Evolutionary conservation across 2,329 filamentous ascomycete genomes (phyloP), one percentile per base, ranked within the genome.

Genomic region (Beauveria caledonica): DNA sequence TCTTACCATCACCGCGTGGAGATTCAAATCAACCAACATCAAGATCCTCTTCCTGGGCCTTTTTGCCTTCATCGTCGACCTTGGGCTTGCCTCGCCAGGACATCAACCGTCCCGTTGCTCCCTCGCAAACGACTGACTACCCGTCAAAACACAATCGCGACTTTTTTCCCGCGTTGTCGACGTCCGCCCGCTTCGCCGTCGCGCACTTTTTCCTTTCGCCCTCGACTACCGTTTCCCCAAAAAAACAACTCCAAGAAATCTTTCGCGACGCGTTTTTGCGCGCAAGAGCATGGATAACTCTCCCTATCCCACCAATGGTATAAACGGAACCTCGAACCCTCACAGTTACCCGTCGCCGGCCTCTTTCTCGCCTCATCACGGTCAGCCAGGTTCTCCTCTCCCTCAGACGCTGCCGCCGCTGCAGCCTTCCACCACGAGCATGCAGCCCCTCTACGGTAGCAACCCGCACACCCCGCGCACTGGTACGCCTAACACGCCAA

Each of bases 401-500:
- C 77, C 78, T 63, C 76, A 82, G 69, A 84, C 81, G 52, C 75
- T 85, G 64, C 82, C 82, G 49, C 81, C 82, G 65, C 72, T 85
- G 64, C 78, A 80, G 65, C 73, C 77, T 64, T 78, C 77, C 64
- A 71, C 73, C 58, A 71, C 75, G 44, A 70, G 71, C 62, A 76
- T 76, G 74, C 74, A 76, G 65, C 71, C 72, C 58, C 66, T 75
- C 61, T 86, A 86, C 74, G 80, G 80, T 62, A 83, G 73, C 68
- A 80, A 85, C 70, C 80, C 80, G 66, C 83, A 86, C 68, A 85
- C 83, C 50, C 84, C 84, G 65, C 79, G 83, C 68, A 85, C 83
- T 23, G 80, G 81, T n/a, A 85, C 84, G 17, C 83, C 84, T 42
- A 85, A 83, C 69, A 84, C 83, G 29, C 83, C 84, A 42, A 81